Percentiles rank a stretch among this genome's conserved stretches.
phyloP scores from a whole-genome alignment of 345 rosid genomes.

The Arabidopsis arenosa region DNA sequence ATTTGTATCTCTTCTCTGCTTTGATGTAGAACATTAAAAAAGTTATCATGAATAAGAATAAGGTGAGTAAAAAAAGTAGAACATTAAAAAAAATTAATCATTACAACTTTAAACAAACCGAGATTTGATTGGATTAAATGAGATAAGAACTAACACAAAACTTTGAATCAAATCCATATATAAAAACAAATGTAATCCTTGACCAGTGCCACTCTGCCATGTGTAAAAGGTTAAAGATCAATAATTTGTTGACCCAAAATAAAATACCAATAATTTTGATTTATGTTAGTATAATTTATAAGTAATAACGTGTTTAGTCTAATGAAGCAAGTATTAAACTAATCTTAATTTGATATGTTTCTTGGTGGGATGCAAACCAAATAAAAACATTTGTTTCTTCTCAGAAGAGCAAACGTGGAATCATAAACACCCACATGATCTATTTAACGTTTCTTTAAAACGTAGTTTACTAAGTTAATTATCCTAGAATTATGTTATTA shows the following conservation, averaged over 20 bases:
- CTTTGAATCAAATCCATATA: slow-evolving; percentile 28
- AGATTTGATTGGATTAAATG: slow-evolving; percentile 33
- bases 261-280: slow-evolving; percentile 15
- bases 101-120: background rate
- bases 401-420: slow-evolving; percentile 42
- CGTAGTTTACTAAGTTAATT: slow-evolving; percentile 24
- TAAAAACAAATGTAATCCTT: slow-evolving; percentile 21
- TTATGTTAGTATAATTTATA: background rate
- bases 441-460: slow-evolving; percentile 17
- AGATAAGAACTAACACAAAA: slow-evolving; percentile 38
- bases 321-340: slow-evolving; percentile 45
- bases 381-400: slow-evolving; percentile 33
- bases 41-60: background rate
- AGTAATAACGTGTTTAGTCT: slow-evolving; percentile 39
- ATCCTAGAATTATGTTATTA: slow-evolving; percentile 16
- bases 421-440: slow-evolving; percentile 38
- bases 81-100: background rate
- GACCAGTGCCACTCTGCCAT: slow-evolving; percentile 27
- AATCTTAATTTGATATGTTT: slow-evolving; percentile 41
- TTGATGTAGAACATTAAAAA: background rate
- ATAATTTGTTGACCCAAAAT: slow-evolving; percentile 23
- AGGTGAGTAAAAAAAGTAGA: background rate
- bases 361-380: slow-evolving; percentile 44
- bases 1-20: background rate
- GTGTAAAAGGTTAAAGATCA: slow-evolving; percentile 23